These are phyloP conservation scores for Yamadazyma trypodendri DNA, from an alignment of 1,139 yeast species.

Conservation along the genomic window DNA sequence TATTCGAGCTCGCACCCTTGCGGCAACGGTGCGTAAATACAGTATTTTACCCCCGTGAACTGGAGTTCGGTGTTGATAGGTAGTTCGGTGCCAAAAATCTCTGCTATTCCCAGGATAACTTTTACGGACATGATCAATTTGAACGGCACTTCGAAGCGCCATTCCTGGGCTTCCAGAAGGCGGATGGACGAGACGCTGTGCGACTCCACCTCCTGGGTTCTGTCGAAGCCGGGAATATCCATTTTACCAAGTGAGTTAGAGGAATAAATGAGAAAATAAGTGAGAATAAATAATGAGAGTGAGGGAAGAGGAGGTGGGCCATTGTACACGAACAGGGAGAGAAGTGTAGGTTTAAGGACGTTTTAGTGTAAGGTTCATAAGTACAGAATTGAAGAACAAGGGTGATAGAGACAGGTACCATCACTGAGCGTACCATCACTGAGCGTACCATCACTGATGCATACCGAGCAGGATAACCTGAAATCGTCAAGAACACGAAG, in stretches of 20 bases:
- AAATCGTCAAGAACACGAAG: no score
- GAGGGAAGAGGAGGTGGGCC: no score
- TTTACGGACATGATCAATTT: slow-evolving; percentile 56
- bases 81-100: slow-evolving; percentile 89
- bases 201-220: slow-evolving; percentile 5
- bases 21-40: slow-evolving; percentile 57
- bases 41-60: slow-evolving; percentile 58
- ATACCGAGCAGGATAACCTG: no score
- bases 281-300: no score
- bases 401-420: no score
- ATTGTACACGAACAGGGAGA: no score
- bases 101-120: slow-evolving; percentile 71
- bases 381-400: background rate
- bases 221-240: slow-evolving; percentile 12
- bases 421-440: no score
- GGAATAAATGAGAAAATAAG: no score
- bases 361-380: background rate
- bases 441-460: no score
- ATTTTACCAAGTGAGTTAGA: slow-evolving; percentile 3
- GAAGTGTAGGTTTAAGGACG: background rate
- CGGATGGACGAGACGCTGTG: slow-evolving; percentile 7
- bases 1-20: slow-evolving; percentile 53
- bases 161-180: slow-evolving; percentile 52
- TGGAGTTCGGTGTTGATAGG: slow-evolving; percentile 66
- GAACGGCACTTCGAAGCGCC: slow-evolving; percentile 78